A percentile compares a stretch with the other conserved stretches of the same genome.
Conservation (phyloP, 2,329 filamentous ascomycete genomes). For the Colletotrichum costaricense region DNA sequence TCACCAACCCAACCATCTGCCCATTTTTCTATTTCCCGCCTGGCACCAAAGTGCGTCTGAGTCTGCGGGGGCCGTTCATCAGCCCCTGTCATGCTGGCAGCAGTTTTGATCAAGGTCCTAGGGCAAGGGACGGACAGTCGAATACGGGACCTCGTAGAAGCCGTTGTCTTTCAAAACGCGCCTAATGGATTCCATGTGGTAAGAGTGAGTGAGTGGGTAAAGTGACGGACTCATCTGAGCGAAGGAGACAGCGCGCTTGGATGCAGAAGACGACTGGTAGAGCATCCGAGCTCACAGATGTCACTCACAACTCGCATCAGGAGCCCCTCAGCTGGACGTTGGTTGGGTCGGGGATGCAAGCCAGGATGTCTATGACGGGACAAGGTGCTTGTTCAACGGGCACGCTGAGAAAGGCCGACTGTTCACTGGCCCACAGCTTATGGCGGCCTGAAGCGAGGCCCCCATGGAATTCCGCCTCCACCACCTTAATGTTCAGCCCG, state of each 20-base stretch:
- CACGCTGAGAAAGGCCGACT: slow-evolving; percentile 1
- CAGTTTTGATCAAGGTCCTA: not conserved
- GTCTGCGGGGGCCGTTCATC: not conserved
- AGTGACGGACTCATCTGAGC: slow-evolving; percentile 22
- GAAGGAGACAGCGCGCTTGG: slow-evolving; percentile 24
- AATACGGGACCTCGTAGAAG: slow-evolving; percentile 24
- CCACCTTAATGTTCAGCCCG: slow-evolving; percentile 10
- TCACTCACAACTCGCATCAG: not conserved
- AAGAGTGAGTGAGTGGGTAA: not conserved
- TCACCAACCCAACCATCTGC: not conserved
- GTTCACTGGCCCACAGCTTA: not conserved
- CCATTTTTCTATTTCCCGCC: not conserved
- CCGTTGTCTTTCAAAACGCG: slow-evolving; percentile 12
- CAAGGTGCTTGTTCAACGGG: not conserved
- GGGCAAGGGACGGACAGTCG: slow-evolving; percentile 2
- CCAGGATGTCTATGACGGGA: slow-evolving; percentile 6
- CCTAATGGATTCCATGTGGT: not conserved
- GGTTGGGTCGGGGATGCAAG: not conserved
- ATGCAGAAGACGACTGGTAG: slow-evolving; percentile 2
- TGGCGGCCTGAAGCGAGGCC: slow-evolving; percentile 17
- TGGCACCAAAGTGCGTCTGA: not conserved
- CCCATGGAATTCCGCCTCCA: slow-evolving; percentile 4
- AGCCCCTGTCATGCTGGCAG: not conserved
- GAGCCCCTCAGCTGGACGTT: not conserved
- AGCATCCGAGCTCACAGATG: not conserved